Evolutionary conservation across 176 grass and related monocot genomes (phyloP).

Genomic region (Triticum timopheevii): DNA sequence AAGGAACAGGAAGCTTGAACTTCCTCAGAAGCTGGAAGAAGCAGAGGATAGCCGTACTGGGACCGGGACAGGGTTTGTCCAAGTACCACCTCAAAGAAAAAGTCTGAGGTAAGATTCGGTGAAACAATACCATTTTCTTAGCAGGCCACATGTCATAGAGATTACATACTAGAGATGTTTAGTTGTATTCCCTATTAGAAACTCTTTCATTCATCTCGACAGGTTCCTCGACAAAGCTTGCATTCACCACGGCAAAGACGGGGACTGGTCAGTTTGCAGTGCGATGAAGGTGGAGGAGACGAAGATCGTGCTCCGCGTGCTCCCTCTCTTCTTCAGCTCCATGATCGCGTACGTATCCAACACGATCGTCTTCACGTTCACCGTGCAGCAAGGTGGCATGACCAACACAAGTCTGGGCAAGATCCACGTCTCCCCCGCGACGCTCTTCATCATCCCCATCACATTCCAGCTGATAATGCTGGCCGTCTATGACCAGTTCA

Average conservation of each 20-base stretch:
- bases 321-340: slow-evolving; percentile 63
- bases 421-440: slow-evolving; percentile 52
- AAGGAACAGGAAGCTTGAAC: slow-evolving; percentile 44
- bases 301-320: slow-evolving; percentile 46
- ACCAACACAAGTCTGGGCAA: slow-evolving; percentile 57
- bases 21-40: slow-evolving; percentile 52
- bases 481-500: slow-evolving; percentile 41
- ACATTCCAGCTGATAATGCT: slow-evolving; percentile 54
- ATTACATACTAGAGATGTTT: background rate
- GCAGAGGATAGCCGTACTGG: background rate
- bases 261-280: slow-evolving; percentile 48
- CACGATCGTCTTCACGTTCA: slow-evolving; percentile 43
- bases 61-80: background rate
- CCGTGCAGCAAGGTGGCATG: slow-evolving; percentile 50
- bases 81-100: slow-evolving; percentile 12
- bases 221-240: slow-evolving; percentile 70
- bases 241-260: slow-evolving; percentile 33
- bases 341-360: slow-evolving; percentile 43
- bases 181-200: background rate
- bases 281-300: slow-evolving; percentile 60
- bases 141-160: no score
- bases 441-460: slow-evolving; percentile 56
- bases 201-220: slow-evolving; percentile 7
- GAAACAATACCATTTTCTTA: background rate
- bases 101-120: slow-evolving; percentile 22